Conservation (phyloP, 129 eudicot species). For the Tagetes patula region DNA sequence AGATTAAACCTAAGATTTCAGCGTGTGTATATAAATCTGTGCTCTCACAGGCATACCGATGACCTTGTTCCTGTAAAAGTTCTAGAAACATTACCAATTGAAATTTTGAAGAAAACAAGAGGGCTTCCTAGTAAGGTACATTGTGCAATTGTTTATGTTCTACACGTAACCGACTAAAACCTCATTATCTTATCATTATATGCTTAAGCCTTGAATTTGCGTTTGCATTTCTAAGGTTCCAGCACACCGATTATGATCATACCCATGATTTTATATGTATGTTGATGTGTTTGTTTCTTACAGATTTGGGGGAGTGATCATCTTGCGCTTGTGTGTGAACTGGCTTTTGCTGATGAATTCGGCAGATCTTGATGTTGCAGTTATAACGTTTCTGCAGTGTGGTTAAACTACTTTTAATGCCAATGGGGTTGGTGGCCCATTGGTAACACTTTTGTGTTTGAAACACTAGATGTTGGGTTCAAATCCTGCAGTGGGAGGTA, state of each 20-base stretch:
- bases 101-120: slow-evolving; percentile 51
- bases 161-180: not conserved
- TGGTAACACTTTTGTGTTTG: no score
- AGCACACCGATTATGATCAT: not conserved
- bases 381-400: not conserved
- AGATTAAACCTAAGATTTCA: not conserved
- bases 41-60: slow-evolving; percentile 61
- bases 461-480: no score
- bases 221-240: not conserved
- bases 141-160: not conserved
- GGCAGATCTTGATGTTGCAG: slow-evolving; percentile 12
- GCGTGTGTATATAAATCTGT: no score
- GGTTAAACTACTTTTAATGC: no score
- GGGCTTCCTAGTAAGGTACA: slow-evolving; percentile 88
- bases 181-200: not conserved
- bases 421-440: no score
- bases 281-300: slow-evolving; percentile 10
- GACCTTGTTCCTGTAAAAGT: slow-evolving; percentile 83
- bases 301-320: slow-evolving; percentile 96
- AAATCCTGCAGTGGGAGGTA: no score
- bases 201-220: not conserved
- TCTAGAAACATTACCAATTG: slow-evolving; percentile 67
- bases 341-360: slow-evolving; percentile 58
- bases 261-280: not conserved
- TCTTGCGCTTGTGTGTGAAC: slow-evolving; percentile 88